Percentiles rank a stretch among this genome's conserved stretches.
Evolutionary conservation across 1,284 basidiomycete genomes (phyloP).

Genomic region (Coniophora puteana): DNA sequence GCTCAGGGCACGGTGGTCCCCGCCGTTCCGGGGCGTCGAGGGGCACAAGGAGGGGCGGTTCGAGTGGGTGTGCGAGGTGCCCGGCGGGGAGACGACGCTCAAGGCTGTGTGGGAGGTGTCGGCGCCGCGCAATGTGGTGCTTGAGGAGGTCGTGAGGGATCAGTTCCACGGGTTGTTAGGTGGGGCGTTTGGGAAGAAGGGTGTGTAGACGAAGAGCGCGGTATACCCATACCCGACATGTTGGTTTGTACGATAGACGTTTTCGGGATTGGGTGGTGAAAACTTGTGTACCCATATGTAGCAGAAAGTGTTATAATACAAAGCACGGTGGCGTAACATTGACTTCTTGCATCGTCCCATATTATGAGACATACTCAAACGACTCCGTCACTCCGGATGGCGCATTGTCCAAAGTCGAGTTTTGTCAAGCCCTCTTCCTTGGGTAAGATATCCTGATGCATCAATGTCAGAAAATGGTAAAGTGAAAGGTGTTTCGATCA

Average conservation of each 20-base stretch:
- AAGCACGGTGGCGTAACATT: not conserved
- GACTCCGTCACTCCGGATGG: slow-evolving; percentile 62
- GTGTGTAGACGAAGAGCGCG: not conserved
- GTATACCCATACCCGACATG: not conserved
- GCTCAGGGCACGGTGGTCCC: slow-evolving; percentile 19
- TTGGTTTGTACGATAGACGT: not conserved
- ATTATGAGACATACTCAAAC: slow-evolving; percentile 25
- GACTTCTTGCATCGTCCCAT: not conserved
- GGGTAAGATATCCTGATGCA: slow-evolving; percentile 56
- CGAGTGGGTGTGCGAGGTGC: slow-evolving; percentile 21
- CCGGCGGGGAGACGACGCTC: slow-evolving; percentile 14
- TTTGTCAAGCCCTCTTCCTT: slow-evolving; percentile 55
- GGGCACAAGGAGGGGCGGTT: slow-evolving; percentile 21
- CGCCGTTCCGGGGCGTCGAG: slow-evolving; percentile 10
- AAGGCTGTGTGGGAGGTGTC: slow-evolving; percentile 22
- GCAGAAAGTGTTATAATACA: not conserved
- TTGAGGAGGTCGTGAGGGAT: too few species aligned
- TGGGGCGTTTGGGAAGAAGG: not conserved
- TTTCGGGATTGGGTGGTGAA: not conserved
- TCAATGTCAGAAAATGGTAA: slow-evolving; percentile 2
- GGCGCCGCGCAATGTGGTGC: slow-evolving; percentile 12
- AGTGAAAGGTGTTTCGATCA: too few species aligned
- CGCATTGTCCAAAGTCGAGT: slow-evolving; percentile 60
- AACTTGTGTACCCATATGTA: not conserved
- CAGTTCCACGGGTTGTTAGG: too few species aligned